These are phyloP conservation scores for Physcia stellaris DNA, from an alignment of 495 filamentous ascomycete genomes.

Conservation along the genomic window DNA sequence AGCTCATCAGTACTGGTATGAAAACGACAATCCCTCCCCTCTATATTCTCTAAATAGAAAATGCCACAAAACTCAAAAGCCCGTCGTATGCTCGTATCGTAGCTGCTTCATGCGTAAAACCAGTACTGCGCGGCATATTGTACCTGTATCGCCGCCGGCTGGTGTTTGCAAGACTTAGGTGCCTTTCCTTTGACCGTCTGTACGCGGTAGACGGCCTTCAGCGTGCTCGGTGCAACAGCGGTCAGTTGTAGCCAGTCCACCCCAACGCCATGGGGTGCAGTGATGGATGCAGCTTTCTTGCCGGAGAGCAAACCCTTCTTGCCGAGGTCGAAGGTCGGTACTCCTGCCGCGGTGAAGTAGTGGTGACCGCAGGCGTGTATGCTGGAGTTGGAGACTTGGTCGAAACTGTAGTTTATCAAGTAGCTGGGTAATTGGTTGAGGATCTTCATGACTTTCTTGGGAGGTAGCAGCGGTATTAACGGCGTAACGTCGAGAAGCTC, in stretches of 20 bases:
- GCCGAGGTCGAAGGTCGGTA: constrained; percentile 46
- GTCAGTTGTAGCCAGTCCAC: constrained; percentile 52
- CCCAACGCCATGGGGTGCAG: constrained; percentile 35
- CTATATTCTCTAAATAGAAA: too few relatives aligned
- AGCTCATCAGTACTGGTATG: too few relatives aligned
- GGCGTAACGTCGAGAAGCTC: constrained; percentile 47
- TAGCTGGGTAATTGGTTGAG: constrained; percentile 24
- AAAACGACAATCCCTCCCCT: too few relatives aligned
- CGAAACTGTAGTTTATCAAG: constrained; percentile 26
- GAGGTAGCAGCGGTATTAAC: constrained; percentile 28
- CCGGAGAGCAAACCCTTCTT: constrained; percentile 24
- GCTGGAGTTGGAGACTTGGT: constrained; percentile 19
- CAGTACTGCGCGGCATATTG: constrained; percentile 61
- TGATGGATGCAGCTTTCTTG: constrained; percentile 31
- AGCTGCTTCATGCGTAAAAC: constrained; percentile 41
- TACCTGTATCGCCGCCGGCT: constrained; percentile 28
- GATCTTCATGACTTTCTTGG: constrained; percentile 14
- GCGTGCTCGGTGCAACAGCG: constrained; percentile 33
- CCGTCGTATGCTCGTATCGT: too few relatives aligned
- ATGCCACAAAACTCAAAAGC: too few relatives aligned
- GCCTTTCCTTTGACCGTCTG: constrained; percentile 49
- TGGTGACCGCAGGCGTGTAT: constrained; percentile 44
- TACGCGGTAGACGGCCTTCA: constrained; percentile 50
- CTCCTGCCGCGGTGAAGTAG: constrained; percentile 40
- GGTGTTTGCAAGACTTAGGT: constrained; percentile 31